Base-by-base conservation (phyloP, 306 rosid species). In the Acacia confusa region DNA sequence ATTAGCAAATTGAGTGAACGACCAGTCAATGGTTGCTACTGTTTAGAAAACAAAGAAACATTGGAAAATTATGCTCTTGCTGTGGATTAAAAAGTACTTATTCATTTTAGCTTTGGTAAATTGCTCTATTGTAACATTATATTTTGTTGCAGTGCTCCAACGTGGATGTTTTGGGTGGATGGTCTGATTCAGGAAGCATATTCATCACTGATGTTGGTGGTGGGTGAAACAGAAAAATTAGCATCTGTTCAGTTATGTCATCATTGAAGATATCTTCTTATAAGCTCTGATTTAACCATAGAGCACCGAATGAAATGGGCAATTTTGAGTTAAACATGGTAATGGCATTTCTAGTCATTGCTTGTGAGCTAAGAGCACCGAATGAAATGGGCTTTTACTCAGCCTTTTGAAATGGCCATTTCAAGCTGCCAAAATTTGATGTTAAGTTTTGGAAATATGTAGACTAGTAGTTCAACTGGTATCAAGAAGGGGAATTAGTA, bases 151-250 rank as follows among this genome's bases (percentile, higher is more conserved):
- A 94, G 98, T 83, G 97, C 89, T 81, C 79, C 77, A 82, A 86
- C 76, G 88, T 85, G 85, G 98, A 92, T 86, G 86, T 94, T 82
- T 63, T 94, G 74, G 97, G 97, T 57, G 97, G 98, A 82, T 94
- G 97, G 97, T 90, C 95, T 57, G 98, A 92, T 82, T 89, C 97
- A 0, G 97, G 97, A 70, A 91, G 95, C 88, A 82, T 92, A 75
- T 90, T 95, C 78, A 81, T 91, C 74, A 92, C 91, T 16, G 87
- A 91, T 60, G 92, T 91, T 79, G 89, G 84, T 22, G 36, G 76
- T 55, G 20, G 81, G 60, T 12, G 43, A 83, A 82, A 36, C 64
- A 14, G 79, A 79, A 83, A 1, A 70, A 22, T 20, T 30, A 27
- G 17, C 55, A 32, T 72, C 82, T 24, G 20, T 16, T 60, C 47